phyloP scores from a whole-genome alignment of 495 filamentous ascomycete species.

The Neurospora cerealis region DNA sequence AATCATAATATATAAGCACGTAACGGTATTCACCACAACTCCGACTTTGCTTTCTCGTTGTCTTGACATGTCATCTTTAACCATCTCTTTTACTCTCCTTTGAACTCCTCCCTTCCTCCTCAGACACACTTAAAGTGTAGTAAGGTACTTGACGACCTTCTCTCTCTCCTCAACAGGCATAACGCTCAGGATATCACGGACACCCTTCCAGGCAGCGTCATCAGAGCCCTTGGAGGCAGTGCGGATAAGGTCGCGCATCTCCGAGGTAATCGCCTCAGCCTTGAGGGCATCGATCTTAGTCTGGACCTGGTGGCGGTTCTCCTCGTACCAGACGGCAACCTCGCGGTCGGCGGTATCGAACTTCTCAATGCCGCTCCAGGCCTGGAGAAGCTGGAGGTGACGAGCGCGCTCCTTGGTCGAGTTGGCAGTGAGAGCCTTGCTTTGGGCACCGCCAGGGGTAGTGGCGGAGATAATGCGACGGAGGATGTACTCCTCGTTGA shows the following conservation, averaged over 20 bases:
- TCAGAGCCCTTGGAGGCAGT: conserved; percentile 26
- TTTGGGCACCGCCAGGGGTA: conserved; percentile 16
- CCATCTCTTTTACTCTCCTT: neutral
- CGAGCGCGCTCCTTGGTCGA: conserved; percentile 42
- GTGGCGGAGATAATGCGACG: conserved; percentile 65
- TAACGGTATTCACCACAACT: neutral
- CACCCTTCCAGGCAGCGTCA: conserved; percentile 74
- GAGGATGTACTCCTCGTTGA: conserved; percentile 93
- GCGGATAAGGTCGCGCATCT: conserved; percentile 70
- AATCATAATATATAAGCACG: neutral
- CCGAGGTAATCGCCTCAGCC: conserved; percentile 62
- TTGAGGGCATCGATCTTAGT: conserved; percentile 72
- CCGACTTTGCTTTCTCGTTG: neutral
- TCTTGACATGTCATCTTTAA: neutral
- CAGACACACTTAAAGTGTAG: neutral
- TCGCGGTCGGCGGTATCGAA: conserved; percentile 69
- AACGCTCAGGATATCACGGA: conserved; percentile 74
- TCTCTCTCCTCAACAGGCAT: conserved; percentile 84
- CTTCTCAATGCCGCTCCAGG: conserved; percentile 64
- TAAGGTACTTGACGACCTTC: conserved; percentile 64
- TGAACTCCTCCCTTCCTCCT: neutral
- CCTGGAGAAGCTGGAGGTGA: conserved; percentile 59
- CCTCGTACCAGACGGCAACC: conserved; percentile 95
- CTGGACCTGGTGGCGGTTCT: conserved; percentile 74
- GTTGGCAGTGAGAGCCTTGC: conserved; percentile 29